Evolutionary conservation across 257 asterid species (phyloP), one percentile per base, ranked within the genome.

Genomic region (Cynanchum wilfordii): DNA sequence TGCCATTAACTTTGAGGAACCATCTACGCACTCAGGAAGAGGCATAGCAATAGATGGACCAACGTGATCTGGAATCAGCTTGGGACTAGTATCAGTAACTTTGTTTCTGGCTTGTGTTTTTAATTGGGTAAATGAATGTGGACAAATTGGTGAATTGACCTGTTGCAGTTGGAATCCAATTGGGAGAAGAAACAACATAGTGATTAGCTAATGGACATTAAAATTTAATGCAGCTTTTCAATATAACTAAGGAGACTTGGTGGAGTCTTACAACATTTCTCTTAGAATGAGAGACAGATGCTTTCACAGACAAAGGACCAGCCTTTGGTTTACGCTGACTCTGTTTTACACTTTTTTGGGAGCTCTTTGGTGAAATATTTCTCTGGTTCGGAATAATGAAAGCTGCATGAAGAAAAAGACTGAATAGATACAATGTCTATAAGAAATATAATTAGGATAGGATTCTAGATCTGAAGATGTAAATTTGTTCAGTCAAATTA

Each of bases 181-280:
- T 62, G 67, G 25, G 49, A 57, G 42, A 58, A 75, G 20, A 70
- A 51, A 19, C 24, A 30, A 59, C 27, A n/a, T 16, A 25, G 22
- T 64, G 49, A 58, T 62, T 33, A 45, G 62, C 65, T 50, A 56
- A 30, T n/a, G 59, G 13, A 33, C 25, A 24, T 66, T 65, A 24
- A 10, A 58, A 36, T 49, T 30, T 68, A 24, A 17, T 64, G 47
- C 58, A 71, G 9, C 42, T 16, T 33, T 33, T n/a, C 67, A 73
- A 68, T 51, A 29, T 49, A 24, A 24, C 59, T n/a, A 66, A 66
- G 51, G 54, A 30, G 25, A 42, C 51, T 44, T 22, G 52, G 73
- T 36, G 64, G 64, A 42, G 74, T 80, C 89, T 85, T 84, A 91
- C 97, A 38, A 78, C 70, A 75, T 80, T 82, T 81, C 76, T 79